Evolutionary conservation across 768 basidiomycete species (phyloP).

Genomic region (Grammothele lineata): DNA sequence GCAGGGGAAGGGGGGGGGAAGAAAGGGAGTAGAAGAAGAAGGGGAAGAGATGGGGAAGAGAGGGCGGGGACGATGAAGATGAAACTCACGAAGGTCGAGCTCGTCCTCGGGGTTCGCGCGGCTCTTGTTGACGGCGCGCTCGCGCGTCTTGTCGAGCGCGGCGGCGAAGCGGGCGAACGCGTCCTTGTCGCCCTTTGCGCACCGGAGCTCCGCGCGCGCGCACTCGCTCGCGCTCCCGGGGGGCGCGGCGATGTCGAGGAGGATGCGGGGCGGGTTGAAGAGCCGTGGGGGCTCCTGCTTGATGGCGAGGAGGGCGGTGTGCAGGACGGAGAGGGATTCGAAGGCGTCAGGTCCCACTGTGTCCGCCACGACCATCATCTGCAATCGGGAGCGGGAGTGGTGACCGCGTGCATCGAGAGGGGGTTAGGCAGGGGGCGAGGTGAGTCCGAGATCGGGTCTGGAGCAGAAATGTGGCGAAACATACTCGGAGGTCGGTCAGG

Average conservation of each 20-base stretch:
- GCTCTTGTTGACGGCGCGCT: slow-evolving; percentile 72
- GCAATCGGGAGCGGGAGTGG: slow-evolving; percentile 1
- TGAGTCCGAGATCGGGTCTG: not conserved
- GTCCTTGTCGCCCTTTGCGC: slow-evolving; percentile 47
- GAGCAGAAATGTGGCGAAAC: slow-evolving; percentile 19
- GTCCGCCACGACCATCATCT: slow-evolving; percentile 58
- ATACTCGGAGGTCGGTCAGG: slow-evolving; percentile 73
- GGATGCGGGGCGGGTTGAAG: slow-evolving; percentile 51
- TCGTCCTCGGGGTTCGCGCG: slow-evolving; percentile 53
- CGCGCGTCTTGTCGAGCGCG: slow-evolving; percentile 71
- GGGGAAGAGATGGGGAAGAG: not conserved
- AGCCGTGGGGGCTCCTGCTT: slow-evolving; percentile 76
- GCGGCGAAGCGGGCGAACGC: slow-evolving; percentile 68
- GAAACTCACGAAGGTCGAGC: slow-evolving; percentile 56
- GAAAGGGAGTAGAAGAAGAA: not conserved
- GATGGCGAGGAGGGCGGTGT: slow-evolving; percentile 61
- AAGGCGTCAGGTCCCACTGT: slow-evolving; percentile 22
- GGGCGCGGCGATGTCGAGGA: slow-evolving; percentile 63
- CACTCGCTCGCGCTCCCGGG: slow-evolving; percentile 63
- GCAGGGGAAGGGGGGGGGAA: not conserved
- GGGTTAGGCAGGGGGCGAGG: not conserved
- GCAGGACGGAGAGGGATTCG: slow-evolving; percentile 49
- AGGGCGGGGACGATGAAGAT: not conserved
- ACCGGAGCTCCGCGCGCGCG: slow-evolving; percentile 62
- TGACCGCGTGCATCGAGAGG: not conserved